Conservation (phyloP, 306 rosid genomes). For the Calophaca sinica region DNA sequence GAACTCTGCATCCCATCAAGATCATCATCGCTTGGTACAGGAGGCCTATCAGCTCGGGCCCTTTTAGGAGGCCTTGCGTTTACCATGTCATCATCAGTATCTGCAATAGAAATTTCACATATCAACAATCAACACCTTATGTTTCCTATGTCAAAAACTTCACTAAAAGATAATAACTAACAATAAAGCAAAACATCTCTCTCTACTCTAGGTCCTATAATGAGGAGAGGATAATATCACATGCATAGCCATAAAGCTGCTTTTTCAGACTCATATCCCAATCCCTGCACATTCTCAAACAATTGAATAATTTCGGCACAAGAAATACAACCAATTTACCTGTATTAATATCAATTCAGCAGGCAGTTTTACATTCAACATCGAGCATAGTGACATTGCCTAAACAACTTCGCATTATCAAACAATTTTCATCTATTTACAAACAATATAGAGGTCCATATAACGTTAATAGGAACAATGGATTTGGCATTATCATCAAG, state of each 20-base stretch:
- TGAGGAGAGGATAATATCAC: neutral
- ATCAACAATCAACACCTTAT: constrained; percentile 27
- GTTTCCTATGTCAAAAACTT: neutral
- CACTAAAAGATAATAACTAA: neutral
- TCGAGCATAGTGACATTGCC: neutral
- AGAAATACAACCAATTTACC: neutral
- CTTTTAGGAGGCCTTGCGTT: constrained; percentile 77
- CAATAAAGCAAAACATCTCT: neutral
- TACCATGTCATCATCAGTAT: constrained; percentile 86
- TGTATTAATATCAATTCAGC: neutral
- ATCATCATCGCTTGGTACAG: constrained; percentile 67
- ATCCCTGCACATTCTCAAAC: neutral
- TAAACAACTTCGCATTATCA: neutral
- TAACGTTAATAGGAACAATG: no score
- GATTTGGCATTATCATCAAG: no score
- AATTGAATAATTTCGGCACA: neutral
- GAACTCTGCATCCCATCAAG: constrained; percentile 81
- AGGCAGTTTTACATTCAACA: neutral
- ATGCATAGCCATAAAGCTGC: neutral
- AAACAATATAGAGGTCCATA: neutral
- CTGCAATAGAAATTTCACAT: constrained; percentile 55
- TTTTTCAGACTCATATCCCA: constrained; percentile 12
- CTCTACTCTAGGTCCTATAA: neutral
- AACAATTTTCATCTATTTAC: neutral
- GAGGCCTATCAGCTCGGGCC: constrained; percentile 82